phyloP scores from a whole-genome alignment of 2,329 filamentous ascomycete genomes.

The Colletotrichum tabaci region DNA sequence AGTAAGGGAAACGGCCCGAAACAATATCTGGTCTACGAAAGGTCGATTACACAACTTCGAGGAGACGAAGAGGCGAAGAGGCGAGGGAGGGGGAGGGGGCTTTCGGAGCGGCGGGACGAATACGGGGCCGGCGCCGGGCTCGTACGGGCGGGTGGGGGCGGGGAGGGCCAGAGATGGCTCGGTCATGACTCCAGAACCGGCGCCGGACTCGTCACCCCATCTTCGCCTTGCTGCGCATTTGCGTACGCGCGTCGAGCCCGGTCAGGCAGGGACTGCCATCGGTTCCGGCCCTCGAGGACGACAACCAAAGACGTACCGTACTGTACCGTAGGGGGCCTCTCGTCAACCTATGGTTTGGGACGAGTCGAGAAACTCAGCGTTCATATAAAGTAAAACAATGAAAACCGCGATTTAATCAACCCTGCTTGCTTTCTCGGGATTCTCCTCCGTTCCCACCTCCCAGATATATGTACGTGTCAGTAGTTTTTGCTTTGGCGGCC shows the following conservation, averaged over 20 bases:
- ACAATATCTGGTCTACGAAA: not conserved
- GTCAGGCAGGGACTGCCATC: not conserved
- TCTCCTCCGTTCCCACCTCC: too few relatives aligned
- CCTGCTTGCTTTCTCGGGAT: too few relatives aligned
- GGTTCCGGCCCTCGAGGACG: not conserved
- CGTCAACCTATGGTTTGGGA: too few relatives aligned
- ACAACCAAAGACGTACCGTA: not conserved
- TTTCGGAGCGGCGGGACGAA: constrained; percentile 19
- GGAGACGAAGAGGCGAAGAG: not conserved
- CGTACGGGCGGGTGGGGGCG: constrained; percentile 34
- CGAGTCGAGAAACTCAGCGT: too few relatives aligned
- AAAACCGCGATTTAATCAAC: too few relatives aligned
- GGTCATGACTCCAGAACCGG: constrained; percentile 33
- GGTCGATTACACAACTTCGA: not conserved
- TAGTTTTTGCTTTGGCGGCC: too few relatives aligned
- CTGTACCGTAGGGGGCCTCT: too few relatives aligned
- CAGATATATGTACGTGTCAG: too few relatives aligned
- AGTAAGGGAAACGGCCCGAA: not conserved
- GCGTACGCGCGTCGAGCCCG: constrained; percentile 19
- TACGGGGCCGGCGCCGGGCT: constrained; percentile 9
- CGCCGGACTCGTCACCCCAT: constrained; percentile 28
- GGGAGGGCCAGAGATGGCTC: constrained; percentile 17
- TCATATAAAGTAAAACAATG: too few relatives aligned
- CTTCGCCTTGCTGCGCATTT: not conserved
- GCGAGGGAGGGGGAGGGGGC: too few relatives aligned